Evolutionary conservation across 306 rosid species (phyloP).

Genomic region (Fragaria iinumae): DNA sequence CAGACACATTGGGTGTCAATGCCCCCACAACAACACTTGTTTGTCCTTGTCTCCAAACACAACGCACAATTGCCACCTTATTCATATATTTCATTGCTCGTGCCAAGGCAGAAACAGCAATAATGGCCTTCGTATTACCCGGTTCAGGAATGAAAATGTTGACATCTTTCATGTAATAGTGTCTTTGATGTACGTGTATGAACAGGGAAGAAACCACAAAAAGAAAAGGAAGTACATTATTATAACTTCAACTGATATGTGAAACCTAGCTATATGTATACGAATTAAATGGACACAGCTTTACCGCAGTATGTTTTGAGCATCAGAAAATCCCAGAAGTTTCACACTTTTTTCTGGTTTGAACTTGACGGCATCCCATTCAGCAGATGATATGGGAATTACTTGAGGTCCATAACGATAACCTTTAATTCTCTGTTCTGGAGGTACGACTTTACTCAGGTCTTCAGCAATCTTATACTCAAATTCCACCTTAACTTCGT

Average conservation of each 20-base stretch:
- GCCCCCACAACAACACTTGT: conserved; percentile 63
- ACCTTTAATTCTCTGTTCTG: conserved; percentile 88
- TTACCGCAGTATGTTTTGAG: conserved; percentile 66
- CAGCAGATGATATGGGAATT: conserved; percentile 76
- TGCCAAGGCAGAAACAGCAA: conserved; percentile 80
- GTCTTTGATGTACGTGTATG: conserved; percentile 38
- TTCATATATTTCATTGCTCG: conserved; percentile 88
- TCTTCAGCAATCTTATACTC: conserved; percentile 69
- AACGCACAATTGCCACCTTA: conserved; percentile 84
- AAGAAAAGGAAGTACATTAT: conserved; percentile 22
- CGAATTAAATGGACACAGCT: conserved; percentile 15
- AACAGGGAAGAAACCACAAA: conserved; percentile 22
- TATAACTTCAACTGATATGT: conserved; percentile 5
- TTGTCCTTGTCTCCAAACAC: conserved; percentile 92
- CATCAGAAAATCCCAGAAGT: conserved; percentile 84
- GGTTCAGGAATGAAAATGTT: conserved; percentile 70
- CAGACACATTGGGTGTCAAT: conserved; percentile 74
- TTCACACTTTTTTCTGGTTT: conserved; percentile 90
- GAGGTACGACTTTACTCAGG: conserved; percentile 60
- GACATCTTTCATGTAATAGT: conserved; percentile 85
- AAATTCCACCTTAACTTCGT: conserved; percentile 76
- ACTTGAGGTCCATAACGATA: conserved; percentile 94
- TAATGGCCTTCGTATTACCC: conserved; percentile 54
- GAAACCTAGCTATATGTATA: conserved; percentile 19
- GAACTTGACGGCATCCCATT: conserved; percentile 87